Conservation (phyloP, 805 yeast species). For the Candida fluviatilis region DNA sequence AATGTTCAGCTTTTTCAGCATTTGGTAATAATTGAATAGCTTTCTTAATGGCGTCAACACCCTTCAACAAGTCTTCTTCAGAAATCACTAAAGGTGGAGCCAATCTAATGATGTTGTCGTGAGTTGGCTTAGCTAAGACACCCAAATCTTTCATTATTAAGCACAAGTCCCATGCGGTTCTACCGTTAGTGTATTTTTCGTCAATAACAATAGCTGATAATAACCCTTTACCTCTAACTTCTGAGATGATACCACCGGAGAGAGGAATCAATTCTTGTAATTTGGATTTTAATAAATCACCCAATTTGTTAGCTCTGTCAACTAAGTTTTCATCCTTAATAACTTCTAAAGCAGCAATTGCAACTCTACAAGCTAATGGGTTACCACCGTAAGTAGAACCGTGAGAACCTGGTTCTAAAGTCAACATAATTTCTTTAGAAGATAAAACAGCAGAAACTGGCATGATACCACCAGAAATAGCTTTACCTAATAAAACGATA, state of each 20-base stretch:
- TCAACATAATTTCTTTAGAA: constrained; percentile 83
- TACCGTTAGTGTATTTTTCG: constrained; percentile 74
- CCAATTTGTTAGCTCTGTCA: constrained; percentile 70
- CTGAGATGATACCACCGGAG: constrained; percentile 50
- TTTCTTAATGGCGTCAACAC: constrained; percentile 67
- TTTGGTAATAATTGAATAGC: constrained; percentile 54
- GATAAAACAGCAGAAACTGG: constrained; percentile 92
- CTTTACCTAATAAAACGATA: constrained; percentile 86
- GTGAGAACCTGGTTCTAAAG: constrained; percentile 91
- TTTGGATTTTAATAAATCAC: constrained; percentile 62
- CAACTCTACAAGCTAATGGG: constrained; percentile 89
- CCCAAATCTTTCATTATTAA: constrained; percentile 84
- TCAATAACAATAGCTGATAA: constrained; percentile 90
- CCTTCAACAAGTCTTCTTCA: constrained; percentile 78
- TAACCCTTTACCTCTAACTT: constrained; percentile 81
- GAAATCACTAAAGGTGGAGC: constrained; percentile 95
- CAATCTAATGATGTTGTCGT: constrained; percentile 89
- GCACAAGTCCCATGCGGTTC: constrained; percentile 96
- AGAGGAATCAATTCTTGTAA: constrained; percentile 49
- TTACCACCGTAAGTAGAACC: constrained; percentile 98
- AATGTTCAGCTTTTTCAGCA: constrained; percentile 45
- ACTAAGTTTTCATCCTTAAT: constrained; percentile 83
- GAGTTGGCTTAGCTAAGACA: constrained; percentile 93
- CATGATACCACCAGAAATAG: constrained; percentile 89
- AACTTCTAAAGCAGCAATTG: constrained; percentile 89